A percentile compares a stretch with the other conserved stretches of the same genome.
Evolutionary conservation across 2,329 filamentous ascomycete species (phyloP).

Genomic region (Exutisphaerella laricina): DNA sequence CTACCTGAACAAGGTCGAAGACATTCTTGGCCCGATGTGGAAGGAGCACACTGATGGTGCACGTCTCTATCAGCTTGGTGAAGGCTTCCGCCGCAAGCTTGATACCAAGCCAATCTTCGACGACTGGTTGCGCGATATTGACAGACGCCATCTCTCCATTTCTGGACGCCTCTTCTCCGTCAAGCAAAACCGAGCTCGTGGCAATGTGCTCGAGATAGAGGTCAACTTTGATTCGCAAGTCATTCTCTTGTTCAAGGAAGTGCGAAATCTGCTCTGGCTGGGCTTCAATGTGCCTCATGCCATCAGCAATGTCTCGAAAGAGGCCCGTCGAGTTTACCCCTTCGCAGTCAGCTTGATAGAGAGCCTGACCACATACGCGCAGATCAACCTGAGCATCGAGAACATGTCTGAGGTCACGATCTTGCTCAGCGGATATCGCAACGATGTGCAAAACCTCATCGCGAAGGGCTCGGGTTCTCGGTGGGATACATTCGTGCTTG

Average conservation of each 20-base stretch:
- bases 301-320: slow-evolving; percentile 93
- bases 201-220: slow-evolving; percentile 77
- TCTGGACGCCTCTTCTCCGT: slow-evolving; percentile 89
- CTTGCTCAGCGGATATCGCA: slow-evolving; percentile 83
- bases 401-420: slow-evolving; percentile 84
- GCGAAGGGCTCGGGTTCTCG: slow-evolving; percentile 81
- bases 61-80: slow-evolving; percentile 85
- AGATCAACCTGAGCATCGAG: slow-evolving; percentile 77
- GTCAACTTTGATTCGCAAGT: slow-evolving; percentile 98
- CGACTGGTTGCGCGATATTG: slow-evolving; percentile 88
- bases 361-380: slow-evolving; percentile 86
- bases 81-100: slow-evolving; percentile 91
- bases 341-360: slow-evolving; percentile 99
- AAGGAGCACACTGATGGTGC: slow-evolving; percentile 89
- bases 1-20: slow-evolving; percentile 99
- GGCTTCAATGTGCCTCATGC: slow-evolving; percentile 91
- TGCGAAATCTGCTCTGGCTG: slow-evolving; percentile 90
- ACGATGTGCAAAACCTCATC: slow-evolving; percentile 79
- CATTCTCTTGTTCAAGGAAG: slow-evolving; percentile 97
- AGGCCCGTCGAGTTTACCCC: slow-evolving; percentile 97
- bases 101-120: slow-evolving; percentile 92
- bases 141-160: slow-evolving; percentile 82
- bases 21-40: slow-evolving; percentile 93
- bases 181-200: slow-evolving; percentile 78
- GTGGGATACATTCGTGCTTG: slow-evolving; percentile 98